Conservation (phyloP, 345 rosid genomes). For the Populus alba region DNA sequence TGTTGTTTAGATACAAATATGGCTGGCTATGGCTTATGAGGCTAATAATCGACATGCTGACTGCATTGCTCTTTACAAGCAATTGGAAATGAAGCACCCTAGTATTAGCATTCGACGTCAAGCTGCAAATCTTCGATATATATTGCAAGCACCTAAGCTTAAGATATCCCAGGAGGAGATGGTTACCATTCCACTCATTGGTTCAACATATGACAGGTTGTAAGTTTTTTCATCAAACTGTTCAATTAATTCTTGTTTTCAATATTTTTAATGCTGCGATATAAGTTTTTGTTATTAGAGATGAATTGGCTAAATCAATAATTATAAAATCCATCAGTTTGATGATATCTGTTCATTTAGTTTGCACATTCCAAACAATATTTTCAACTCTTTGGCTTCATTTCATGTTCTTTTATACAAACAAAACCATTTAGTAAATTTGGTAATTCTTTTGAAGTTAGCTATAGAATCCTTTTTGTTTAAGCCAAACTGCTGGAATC, state of each 20-base stretch:
- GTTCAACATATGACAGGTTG: slow-evolving; percentile 76
- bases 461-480: neutral
- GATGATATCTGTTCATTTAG: too few species aligned
- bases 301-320: too few species aligned
- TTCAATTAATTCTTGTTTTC: neutral
- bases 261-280: neutral
- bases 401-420: neutral
- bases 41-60: slow-evolving; percentile 84
- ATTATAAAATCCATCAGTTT: too few species aligned
- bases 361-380: too few species aligned
- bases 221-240: neutral
- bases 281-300: too few species aligned
- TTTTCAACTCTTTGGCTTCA: neutral
- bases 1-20: slow-evolving; percentile 76
- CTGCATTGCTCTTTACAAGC: slow-evolving; percentile 83
- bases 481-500: neutral
- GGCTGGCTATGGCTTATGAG: slow-evolving; percentile 98
- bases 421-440: neutral
- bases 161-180: slow-evolving; percentile 90
- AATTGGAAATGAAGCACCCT: slow-evolving; percentile 80
- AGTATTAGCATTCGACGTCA: slow-evolving; percentile 80
- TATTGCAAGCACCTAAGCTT: slow-evolving; percentile 90
- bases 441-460: neutral
- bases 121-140: slow-evolving; percentile 88
- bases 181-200: slow-evolving; percentile 78